Evolutionary conservation across 768 basidiomycete species (phyloP), one percentile per base, ranked within the genome.

Genomic region (Suillus spraguei): DNA sequence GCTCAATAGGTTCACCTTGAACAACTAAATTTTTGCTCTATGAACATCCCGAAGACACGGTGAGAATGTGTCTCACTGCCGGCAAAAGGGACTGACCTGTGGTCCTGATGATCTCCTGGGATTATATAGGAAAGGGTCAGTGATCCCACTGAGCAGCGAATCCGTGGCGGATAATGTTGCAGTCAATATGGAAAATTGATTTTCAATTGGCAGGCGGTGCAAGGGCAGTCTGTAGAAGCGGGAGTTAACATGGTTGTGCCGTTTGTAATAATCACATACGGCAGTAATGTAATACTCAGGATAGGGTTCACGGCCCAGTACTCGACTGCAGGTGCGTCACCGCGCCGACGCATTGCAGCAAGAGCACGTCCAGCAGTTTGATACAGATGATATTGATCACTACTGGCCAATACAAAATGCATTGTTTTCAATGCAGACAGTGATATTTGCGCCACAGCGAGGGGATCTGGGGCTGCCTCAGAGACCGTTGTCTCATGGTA

Each of bases 101-200:
- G 81, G 80, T 36, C 81, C 77, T 47, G 79, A 74, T 8, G 83
- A 76, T 70, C 84, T 87, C 63, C 96, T 81, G 2, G 97, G 97
- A 73, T 98, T 95, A 73, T 97, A 97, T 63, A 99, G 78, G 77
- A 98, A 98, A 1, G 92, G 90, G 72, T 95, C 91, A 24, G 82
- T 85, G 36, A 80, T 78, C 4, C 87, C 87, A 49, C 81, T 78
- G 4, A 90, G 75, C 55, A 89, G 79, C 3, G 87, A 82, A 33
- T 76, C 77, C 4, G 79, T 71, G 32, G 78, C 77, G 13, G 78
- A 78, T 47, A 68, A 61, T 55, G 74, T 77, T 56, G 81, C 71
- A 20, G 80, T 77, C 33, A 92, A 73, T 8, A 83, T 73, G 0
- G 87, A 87, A 3, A 83, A 70, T 1, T 88, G 85, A 67, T 92